Conservation (phyloP, 176 grass and related monocot genomes). For the Ananas comosus region DNA sequence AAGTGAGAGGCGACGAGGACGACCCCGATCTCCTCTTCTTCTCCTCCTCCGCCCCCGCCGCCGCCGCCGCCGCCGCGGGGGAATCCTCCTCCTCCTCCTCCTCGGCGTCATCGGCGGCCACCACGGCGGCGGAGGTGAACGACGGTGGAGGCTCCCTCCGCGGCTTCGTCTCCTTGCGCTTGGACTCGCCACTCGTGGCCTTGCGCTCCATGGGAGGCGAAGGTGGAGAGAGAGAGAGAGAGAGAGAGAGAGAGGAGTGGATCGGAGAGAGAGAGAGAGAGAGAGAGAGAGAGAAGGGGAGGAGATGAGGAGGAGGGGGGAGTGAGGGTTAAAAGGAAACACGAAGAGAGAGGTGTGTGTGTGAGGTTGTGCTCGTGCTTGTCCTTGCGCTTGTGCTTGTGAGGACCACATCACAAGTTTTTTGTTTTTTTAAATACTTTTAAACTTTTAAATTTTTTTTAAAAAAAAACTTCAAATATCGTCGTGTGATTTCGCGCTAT, state of each 20-base stretch:
- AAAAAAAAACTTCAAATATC: too few species aligned
- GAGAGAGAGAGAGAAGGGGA: neutral
- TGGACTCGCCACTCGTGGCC: slow-evolving; percentile 4
- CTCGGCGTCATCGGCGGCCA: slow-evolving; percentile 20
- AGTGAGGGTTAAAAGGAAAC: slow-evolving; percentile 2
- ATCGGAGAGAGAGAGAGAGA: too few species aligned
- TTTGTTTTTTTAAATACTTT: too few species aligned
- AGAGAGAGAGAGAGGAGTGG: too few species aligned
- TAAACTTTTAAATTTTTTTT: too few species aligned
- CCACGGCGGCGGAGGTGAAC: slow-evolving; percentile 28
- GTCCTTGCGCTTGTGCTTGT: too few species aligned
- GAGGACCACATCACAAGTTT: neutral
- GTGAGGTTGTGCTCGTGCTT: neutral
- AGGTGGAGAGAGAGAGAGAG: too few species aligned
- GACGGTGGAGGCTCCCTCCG: slow-evolving; percentile 23
- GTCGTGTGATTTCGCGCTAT: too few species aligned
- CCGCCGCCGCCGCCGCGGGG: neutral
- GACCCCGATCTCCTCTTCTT: slow-evolving; percentile 10
- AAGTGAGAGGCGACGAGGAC: slow-evolving; percentile 1
- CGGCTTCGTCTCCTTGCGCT: neutral
- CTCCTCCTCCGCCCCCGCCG: slow-evolving; percentile 14
- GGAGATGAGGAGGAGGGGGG: neutral
- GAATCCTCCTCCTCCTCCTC: slow-evolving; percentile 15
- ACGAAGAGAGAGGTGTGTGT: neutral
- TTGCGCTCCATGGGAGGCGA: slow-evolving; percentile 27